Evolutionary conservation across 305 asterid species (phyloP).

Genomic region (Fraxinus sp.): DNA sequence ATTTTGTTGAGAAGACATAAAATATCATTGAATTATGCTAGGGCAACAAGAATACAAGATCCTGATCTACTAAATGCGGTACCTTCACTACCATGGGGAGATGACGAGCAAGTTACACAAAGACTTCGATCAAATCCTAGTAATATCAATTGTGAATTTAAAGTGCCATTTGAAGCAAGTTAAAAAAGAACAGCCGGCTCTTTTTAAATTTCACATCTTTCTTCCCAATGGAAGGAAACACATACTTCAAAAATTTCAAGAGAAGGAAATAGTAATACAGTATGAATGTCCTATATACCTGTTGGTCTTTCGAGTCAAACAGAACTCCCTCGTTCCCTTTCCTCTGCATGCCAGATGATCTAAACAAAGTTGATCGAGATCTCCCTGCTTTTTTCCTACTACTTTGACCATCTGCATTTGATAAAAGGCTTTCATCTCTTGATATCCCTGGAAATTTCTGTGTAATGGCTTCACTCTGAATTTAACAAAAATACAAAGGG

Average conservation of each 20-base stretch:
- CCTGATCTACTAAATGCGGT: neutral
- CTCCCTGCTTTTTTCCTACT: conserved; percentile 41
- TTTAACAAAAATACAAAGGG: conserved; percentile 16
- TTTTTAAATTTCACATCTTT: neutral
- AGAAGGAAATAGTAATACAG: neutral
- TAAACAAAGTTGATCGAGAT: conserved; percentile 44
- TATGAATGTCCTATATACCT: conserved; percentile 39
- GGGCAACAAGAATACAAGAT: neutral
- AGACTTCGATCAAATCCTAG: neutral
- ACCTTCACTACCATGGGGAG: conserved; percentile 7
- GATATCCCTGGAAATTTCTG: conserved; percentile 45
- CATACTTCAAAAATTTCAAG: neutral
- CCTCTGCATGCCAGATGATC: conserved; percentile 49
- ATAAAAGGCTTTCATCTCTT: conserved; percentile 42
- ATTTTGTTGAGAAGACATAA: neutral
- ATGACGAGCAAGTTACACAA: conserved; percentile 1
- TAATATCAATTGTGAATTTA: neutral
- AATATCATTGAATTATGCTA: neutral
- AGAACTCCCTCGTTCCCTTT: conserved; percentile 53
- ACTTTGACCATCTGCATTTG: conserved; percentile 44
- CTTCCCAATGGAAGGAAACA: neutral
- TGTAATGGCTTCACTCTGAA: conserved; percentile 45
- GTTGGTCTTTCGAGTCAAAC: conserved; percentile 52
- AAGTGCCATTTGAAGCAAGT: neutral
- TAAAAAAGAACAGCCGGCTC: neutral